Evolutionary conservation across 768 basidiomycete species (phyloP).

Genomic region (Leucocoprinus leucothites): DNA sequence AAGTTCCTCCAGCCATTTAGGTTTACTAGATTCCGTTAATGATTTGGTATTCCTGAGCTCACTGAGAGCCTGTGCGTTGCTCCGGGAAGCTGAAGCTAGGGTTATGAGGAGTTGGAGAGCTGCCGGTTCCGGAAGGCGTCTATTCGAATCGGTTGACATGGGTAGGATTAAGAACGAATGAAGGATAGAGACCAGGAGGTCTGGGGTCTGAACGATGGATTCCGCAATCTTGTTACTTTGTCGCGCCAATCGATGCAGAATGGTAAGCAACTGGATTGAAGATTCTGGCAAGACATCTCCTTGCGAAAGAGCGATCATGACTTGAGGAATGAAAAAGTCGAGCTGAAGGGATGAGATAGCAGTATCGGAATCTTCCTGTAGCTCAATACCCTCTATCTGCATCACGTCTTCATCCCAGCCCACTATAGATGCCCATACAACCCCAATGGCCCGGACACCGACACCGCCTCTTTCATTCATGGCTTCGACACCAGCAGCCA

Average conservation of each 20-base stretch:
- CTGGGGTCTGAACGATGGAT: conserved; percentile 46
- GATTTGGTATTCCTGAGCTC: conserved; percentile 19
- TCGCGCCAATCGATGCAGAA: conserved; percentile 60
- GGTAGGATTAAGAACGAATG: conserved; percentile 56
- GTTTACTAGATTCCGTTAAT: background rate
- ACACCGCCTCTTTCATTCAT: conserved; percentile 63
- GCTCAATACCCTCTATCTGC: conserved; percentile 45
- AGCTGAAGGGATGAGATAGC: conserved; percentile 33
- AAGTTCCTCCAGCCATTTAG: background rate
- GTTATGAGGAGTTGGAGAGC: conserved; percentile 57
- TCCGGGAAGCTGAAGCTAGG: conserved; percentile 64
- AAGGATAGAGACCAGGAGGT: conserved; percentile 50
- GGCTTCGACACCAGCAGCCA: conserved; percentile 67
- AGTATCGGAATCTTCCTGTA: conserved; percentile 27
- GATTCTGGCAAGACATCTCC: conserved; percentile 47
- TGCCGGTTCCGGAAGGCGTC: conserved; percentile 37
- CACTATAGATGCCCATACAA: conserved; percentile 72
- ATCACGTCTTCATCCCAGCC: conserved; percentile 49
- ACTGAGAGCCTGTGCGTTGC: conserved; percentile 55
- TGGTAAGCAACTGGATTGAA: conserved; percentile 50
- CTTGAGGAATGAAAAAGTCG: conserved; percentile 45
- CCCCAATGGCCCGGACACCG: conserved; percentile 64
- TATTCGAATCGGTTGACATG: conserved; percentile 36
- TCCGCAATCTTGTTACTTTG: conserved; percentile 53
- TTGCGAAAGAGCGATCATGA: conserved; percentile 35